Percentiles rank a stretch among this genome's conserved stretches.
Evolutionary conservation across 257 asterid species (phyloP).

Genomic region (Solanum bulbocastanum): DNA sequence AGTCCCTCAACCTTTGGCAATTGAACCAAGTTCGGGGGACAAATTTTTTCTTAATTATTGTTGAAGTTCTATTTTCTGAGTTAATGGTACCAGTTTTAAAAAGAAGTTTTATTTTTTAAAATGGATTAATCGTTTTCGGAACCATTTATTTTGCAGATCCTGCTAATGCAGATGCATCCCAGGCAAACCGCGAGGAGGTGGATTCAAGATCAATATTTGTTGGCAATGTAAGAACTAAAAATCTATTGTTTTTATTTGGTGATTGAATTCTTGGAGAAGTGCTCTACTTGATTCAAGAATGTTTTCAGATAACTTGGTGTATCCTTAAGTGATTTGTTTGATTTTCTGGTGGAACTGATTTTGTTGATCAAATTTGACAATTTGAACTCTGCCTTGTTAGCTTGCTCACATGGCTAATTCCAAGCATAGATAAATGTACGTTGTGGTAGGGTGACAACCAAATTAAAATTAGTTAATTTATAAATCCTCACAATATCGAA

Average conservation of each 20-base stretch:
- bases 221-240: constrained; percentile 69
- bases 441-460: background rate
- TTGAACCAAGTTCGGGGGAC: no score
- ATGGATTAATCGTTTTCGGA: background rate
- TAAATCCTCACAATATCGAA: background rate
- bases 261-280: background rate
- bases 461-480: background rate
- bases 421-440: background rate
- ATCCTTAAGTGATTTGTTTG: background rate
- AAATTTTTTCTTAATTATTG: no score
- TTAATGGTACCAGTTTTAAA: background rate
- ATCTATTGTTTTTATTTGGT: background rate
- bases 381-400: background rate
- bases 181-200: constrained; percentile 75
- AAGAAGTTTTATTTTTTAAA: background rate
- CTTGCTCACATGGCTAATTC: background rate
- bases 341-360: background rate
- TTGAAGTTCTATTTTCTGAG: background rate
- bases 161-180: constrained; percentile 64
- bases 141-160: constrained; percentile 44
- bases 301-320: background rate
- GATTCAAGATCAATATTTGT: constrained; percentile 83
- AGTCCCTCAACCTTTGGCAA: no score
- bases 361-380: background rate
- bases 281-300: constrained; percentile 2